Base-by-base conservation (phyloP, 805 yeast species). In the Metschnikowia gelsemii region DNA sequence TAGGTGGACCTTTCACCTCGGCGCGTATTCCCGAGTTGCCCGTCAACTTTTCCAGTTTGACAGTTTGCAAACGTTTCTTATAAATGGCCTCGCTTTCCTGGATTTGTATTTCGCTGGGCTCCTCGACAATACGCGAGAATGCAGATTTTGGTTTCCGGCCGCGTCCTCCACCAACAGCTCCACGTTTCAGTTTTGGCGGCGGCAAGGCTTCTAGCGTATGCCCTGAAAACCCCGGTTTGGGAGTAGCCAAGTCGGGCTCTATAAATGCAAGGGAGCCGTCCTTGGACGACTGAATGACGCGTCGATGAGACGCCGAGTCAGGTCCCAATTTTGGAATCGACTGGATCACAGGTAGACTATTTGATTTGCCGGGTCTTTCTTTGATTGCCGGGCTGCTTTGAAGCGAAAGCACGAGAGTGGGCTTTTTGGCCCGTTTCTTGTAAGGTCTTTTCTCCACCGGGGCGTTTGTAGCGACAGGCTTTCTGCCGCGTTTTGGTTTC, bases 181-280 rank as follows among this genome's bases (percentile, higher is more conserved):
- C 84, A 47, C 73, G 78, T 54, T 74, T 78, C 26, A 77, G 64
- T 53, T 77, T 82, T 3, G 69, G 61, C 13, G 79, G 76, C 7
- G 96, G 96, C 5, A 73, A 71, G n/a, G 77, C 71, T 49, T 79
- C 87, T 40, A 88, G 62, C 3, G 93, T 84, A 29, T 79, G 69
- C 2, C 96, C 96, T 0, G 91, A 82, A 27, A 79, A 78, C 8
- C 75, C 72, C 30, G 86, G 80, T 8, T 65, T 59, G 0, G 84
- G 79, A 26, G 70, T 74, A 0, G 78, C 74, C 24, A 72, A 58
- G 13, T 69, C 71, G 2, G 90, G 89, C 52, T 87, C 93, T 16
- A 66, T 58, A 61, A 80, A 78, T 22, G 59, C 21, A 12, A 16
- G n/a, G 5, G 28, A 7, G 12, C 35, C 35, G 20, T 26, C 18